Base-by-base conservation (phyloP, 495 filamentous ascomycete genomes). In the Aspergillus ellipticus region DNA sequence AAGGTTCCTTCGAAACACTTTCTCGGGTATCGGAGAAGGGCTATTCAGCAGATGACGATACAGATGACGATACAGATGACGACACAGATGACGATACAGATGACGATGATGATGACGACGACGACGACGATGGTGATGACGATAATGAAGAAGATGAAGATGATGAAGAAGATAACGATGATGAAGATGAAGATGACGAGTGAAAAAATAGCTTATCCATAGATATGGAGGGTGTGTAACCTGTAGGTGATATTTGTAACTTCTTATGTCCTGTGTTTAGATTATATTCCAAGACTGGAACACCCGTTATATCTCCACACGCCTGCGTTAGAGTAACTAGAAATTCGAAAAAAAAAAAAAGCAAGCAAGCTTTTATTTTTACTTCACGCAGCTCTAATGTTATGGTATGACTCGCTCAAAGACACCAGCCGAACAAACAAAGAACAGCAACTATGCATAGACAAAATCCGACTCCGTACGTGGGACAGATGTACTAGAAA, bases 361-460 rank as follows among this genome's bases (percentile, higher is more conserved):
- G 31, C 35, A 13, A 15, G n/a, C 35, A 39, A n/a, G 35, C 35
- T 39, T n/a, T 41, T n/a, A 6, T 48, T 47, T 39, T 47, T 9
- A 22, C 46, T 4, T 20, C 19, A 8, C 15, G 28, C 11, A 49
- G 9, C 47, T 33, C 47, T 37, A 21, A 51, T 26, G 21, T 13
- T 15, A 35, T 33, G 26, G 31, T 49, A 26, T 39, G 35, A 49
- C 31, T 35, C 54, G 54, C 54, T 56, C 49, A 56, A 57, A 20
- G 33, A 49, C 45, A 45, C n/a, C 35, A 49, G 39, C 39, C 48
- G 52, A 51, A 49, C 21, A 39, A 51, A 13, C 50, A 37, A 51
- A 13, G 9, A 24, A 47, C 39, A 24, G 19, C 13, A 39, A 11
- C 39, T 22, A 39, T 39, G 35, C 19, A 51, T 9, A 15, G 49